Conservation (phyloP, 225 moss, liverwort and hornwort genomes). For the Bryoerythrophyllum caledonicum region DNA sequence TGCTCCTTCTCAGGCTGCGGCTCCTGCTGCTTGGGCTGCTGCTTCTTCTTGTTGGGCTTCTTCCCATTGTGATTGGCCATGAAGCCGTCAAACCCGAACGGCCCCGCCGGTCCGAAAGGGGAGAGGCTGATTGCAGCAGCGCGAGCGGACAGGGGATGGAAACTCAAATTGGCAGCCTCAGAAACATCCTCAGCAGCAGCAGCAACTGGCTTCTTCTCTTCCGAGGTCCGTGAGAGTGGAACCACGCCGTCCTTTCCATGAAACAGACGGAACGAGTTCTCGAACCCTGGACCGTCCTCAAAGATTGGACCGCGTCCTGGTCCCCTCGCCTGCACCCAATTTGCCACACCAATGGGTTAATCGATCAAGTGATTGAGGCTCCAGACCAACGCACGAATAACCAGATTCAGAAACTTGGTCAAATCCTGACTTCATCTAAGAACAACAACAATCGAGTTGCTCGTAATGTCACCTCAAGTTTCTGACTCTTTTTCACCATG, state of each 20-base stretch:
- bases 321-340: slow-evolving; percentile 44
- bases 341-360: slow-evolving; percentile 9
- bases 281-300: slow-evolving; percentile 91
- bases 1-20: slow-evolving; percentile 38
- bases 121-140: slow-evolving; percentile 59
- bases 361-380: neutral
- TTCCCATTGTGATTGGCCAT: slow-evolving; percentile 45
- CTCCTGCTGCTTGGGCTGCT: slow-evolving; percentile 29
- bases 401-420: neutral
- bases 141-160: slow-evolving; percentile 48
- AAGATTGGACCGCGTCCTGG: slow-evolving; percentile 84
- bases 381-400: neutral
- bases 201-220: neutral
- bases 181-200: neutral
- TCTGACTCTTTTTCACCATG: too few species aligned
- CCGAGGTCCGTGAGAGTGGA: slow-evolving; percentile 49
- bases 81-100: slow-evolving; percentile 59
- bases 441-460: neutral
- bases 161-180: slow-evolving; percentile 30
- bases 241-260: slow-evolving; percentile 92
- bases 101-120: slow-evolving; percentile 49
- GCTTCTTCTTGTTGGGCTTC: slow-evolving; percentile 38
- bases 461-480: too few species aligned
- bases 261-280: slow-evolving; percentile 75
- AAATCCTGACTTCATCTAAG: neutral